A percentile compares a stretch with the other conserved stretches of the same genome.
Evolutionary conservation across 1,139 yeast species (phyloP).

Genomic region (Pneumocystis wakefieldiae): DNA sequence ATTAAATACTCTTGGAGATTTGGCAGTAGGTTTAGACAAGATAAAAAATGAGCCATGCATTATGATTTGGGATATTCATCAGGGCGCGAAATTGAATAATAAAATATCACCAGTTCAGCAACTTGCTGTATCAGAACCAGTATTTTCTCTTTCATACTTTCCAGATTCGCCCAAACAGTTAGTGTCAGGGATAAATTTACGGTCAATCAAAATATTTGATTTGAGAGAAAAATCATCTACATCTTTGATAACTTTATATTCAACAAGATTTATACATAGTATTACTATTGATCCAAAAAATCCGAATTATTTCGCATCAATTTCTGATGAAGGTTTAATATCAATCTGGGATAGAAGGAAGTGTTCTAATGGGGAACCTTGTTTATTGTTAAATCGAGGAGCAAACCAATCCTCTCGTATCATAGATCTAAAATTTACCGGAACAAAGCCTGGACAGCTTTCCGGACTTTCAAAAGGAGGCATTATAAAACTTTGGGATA

Average conservation of each 20-base stretch:
- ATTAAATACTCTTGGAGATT: conserved; percentile 40
- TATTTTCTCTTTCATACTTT: conserved; percentile 7
- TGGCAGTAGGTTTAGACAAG: conserved; percentile 72
- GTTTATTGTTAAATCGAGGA: conserved; percentile 50
- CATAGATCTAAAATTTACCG: conserved; percentile 54
- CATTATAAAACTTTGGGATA: not conserved
- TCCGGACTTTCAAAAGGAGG: conserved; percentile 33
- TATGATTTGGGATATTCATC: conserved; percentile 56
- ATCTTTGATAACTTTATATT: conserved; percentile 55
- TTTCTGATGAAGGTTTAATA: conserved; percentile 70
- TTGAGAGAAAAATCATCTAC: not conserved
- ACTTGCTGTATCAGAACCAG: conserved; percentile 8
- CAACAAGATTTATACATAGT: conserved; percentile 35
- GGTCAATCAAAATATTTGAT: conserved; percentile 9
- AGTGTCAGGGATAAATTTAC: not conserved
- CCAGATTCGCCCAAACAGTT: not conserved
- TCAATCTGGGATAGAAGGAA: conserved; percentile 80
- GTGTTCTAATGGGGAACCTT: conserved; percentile 36
- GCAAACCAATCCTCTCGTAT: conserved; percentile 44
- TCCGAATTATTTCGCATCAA: conserved; percentile 51
- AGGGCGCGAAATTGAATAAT: not conserved
- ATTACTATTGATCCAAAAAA: conserved; percentile 55
- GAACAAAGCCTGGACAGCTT: conserved; percentile 61
- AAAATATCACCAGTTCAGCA: conserved; percentile 26
- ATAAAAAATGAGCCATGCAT: conserved; percentile 65